Percentiles rank a stretch among this genome's conserved stretches.
phyloP scores from a whole-genome alignment of 495 filamentous ascomycete species.

The Achaetomiella virescens region DNA sequence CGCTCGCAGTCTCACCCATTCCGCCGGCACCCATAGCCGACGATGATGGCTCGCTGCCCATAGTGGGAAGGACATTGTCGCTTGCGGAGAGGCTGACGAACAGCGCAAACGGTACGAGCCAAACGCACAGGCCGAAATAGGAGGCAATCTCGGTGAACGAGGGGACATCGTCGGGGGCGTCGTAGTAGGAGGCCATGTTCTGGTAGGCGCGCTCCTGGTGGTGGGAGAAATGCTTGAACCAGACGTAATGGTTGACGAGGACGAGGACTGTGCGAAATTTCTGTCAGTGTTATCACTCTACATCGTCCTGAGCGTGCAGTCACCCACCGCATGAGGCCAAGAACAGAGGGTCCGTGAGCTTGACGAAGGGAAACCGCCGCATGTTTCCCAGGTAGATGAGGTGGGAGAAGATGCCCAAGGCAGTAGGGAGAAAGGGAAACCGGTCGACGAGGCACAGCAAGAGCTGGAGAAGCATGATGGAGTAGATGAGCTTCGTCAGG shows the following conservation, averaged over 20 bases:
- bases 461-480: slow-evolving; percentile 66
- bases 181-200: slow-evolving; percentile 49
- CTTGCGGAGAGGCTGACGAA: slow-evolving; percentile 90
- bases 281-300: too few relatives aligned
- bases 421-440: slow-evolving; percentile 68
- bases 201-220: slow-evolving; percentile 44
- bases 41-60: slow-evolving; percentile 47
- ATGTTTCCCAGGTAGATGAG: slow-evolving; percentile 85
- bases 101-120: slow-evolving; percentile 91
- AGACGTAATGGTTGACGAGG: slow-evolving; percentile 87
- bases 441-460: slow-evolving; percentile 74
- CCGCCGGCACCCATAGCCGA: slow-evolving; percentile 25
- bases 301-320: not conserved
- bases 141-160: slow-evolving; percentile 92
- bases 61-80: slow-evolving; percentile 90
- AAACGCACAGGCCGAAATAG: slow-evolving; percentile 94
- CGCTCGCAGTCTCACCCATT: slow-evolving; percentile 32
- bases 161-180: slow-evolving; percentile 55
- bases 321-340: slow-evolving; percentile 67
- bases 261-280: slow-evolving; percentile 60
- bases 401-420: slow-evolving; percentile 76
- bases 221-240: slow-evolving; percentile 88
- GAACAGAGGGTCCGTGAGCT: slow-evolving; percentile 83
- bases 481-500: slow-evolving; percentile 78
- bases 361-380: slow-evolving; percentile 80